These are phyloP conservation scores for Calendula officinalis DNA, from an alignment of 129 eudicot species.

Conservation along the genomic window DNA sequence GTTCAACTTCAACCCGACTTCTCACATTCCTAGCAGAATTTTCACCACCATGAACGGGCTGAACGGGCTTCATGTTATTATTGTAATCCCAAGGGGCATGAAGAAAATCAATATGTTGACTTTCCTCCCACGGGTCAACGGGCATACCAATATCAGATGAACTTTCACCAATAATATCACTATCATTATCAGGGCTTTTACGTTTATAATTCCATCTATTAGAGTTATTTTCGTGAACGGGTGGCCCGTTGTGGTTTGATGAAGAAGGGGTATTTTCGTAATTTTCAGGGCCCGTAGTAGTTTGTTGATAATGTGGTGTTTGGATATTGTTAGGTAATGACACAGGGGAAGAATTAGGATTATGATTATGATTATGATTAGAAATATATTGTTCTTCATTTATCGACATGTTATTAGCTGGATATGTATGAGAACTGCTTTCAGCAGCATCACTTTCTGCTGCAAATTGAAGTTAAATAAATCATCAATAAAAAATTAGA, in stretches of 20 bases:
- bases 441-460: conserved; percentile 43
- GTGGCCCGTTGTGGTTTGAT: conserved; percentile 36
- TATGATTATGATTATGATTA: conserved; percentile 40
- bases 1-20: conserved; percentile 40
- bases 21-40: conserved; percentile 50
- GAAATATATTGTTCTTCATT: conserved; percentile 38
- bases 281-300: conserved; percentile 39
- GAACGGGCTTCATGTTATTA: conserved; percentile 24
- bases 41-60: conserved; percentile 46
- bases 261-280: conserved; percentile 46
- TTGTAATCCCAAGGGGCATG: conserved; percentile 43
- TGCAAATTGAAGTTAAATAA: conserved; percentile 17
- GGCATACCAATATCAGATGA: conserved; percentile 38
- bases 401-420: conserved; percentile 38
- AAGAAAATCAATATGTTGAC: conserved; percentile 34
- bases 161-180: conserved; percentile 28
- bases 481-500: neutral
- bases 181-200: conserved; percentile 42
- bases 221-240: conserved; percentile 35
- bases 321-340: conserved; percentile 31
- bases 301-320: conserved; percentile 42
- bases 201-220: conserved; percentile 48
- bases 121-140: conserved; percentile 44
- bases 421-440: conserved; percentile 40
- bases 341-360: conserved; percentile 22